Conservation (phyloP, 768 basidiomycete genomes). For the Tylopilus vinaceipallidus region DNA sequence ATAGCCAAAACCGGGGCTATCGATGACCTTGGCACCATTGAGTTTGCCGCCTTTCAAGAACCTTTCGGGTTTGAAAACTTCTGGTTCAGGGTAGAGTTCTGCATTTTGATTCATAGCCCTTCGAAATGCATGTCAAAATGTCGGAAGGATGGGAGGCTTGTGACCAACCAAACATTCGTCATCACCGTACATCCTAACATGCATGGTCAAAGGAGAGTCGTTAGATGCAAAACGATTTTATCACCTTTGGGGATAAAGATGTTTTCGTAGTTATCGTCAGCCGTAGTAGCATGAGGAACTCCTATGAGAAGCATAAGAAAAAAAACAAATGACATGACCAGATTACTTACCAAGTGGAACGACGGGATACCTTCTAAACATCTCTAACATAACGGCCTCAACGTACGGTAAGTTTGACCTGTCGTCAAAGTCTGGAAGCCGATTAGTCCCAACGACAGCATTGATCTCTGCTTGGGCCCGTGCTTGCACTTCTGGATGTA, state of each 20-base stretch:
- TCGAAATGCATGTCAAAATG: neutral
- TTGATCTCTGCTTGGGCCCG: slow-evolving; percentile 32
- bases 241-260: slow-evolving; percentile 26
- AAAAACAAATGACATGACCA: too few relatives aligned
- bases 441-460: slow-evolving; percentile 25
- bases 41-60: slow-evolving; percentile 20
- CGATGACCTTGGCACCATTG: neutral
- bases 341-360: slow-evolving; percentile 22
- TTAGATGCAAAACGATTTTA: too few relatives aligned
- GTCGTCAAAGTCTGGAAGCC: slow-evolving; percentile 27
- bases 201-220: neutral
- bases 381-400: slow-evolving; percentile 30
- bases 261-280: slow-evolving; percentile 14
- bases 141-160: neutral
- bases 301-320: slow-evolving; percentile 1
- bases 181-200: slow-evolving; percentile 15
- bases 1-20: slow-evolving; percentile 19
- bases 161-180: slow-evolving; percentile 18
- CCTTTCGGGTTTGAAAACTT: slow-evolving; percentile 32
- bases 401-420: slow-evolving; percentile 26
- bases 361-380: slow-evolving; percentile 27
- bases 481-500: slow-evolving; percentile 30
- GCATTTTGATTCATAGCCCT: slow-evolving; percentile 18
- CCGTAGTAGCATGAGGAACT: slow-evolving; percentile 16
- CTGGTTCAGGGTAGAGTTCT: slow-evolving; percentile 18